Percentiles rank a stretch among this genome's conserved stretches.
Conservation (phyloP, 768 basidiomycete genomes). For the Boletus edulis region DNA sequence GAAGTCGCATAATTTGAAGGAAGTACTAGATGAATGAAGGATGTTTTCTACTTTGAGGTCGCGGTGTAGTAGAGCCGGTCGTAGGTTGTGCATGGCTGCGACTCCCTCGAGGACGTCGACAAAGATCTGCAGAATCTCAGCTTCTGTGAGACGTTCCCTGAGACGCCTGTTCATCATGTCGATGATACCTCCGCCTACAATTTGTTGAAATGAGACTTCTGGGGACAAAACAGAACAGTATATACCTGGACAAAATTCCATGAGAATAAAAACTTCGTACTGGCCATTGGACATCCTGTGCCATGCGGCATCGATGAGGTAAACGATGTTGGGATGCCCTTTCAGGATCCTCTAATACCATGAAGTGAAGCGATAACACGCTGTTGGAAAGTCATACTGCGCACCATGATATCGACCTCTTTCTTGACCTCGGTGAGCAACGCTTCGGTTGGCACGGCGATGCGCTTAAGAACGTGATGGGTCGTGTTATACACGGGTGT, state of each 20-base stretch:
- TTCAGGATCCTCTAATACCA: constrained; percentile 74
- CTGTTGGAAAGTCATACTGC: constrained; percentile 19
- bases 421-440: constrained; percentile 94
- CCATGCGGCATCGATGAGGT: constrained; percentile 95
- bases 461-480: constrained; percentile 95
- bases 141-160: constrained; percentile 90
- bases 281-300: constrained; percentile 77
- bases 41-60: constrained; percentile 99
- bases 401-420: constrained; percentile 98
- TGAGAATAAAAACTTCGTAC: constrained; percentile 96
- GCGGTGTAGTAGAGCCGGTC: constrained; percentile 88
- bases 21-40: constrained; percentile 77
- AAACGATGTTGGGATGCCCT: constrained; percentile 93
- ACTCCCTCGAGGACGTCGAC: constrained; percentile 97
- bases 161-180: constrained; percentile 99
- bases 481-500: constrained; percentile 88
- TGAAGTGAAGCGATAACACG: constrained; percentile 26
- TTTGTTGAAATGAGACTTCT: constrained; percentile 9
- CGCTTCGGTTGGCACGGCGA: constrained; percentile 85
- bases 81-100: constrained; percentile 92
- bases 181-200: constrained; percentile 91
- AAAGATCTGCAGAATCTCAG: constrained; percentile 97
- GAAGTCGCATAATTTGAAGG: constrained; percentile 97
- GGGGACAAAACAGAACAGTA: not conserved
- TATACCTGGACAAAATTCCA: constrained; percentile 94